Evolutionary conservation across 495 filamentous ascomycete species (phyloP), one percentile per base, ranked within the genome.

Genomic region (Daldinia vernicosa): DNA sequence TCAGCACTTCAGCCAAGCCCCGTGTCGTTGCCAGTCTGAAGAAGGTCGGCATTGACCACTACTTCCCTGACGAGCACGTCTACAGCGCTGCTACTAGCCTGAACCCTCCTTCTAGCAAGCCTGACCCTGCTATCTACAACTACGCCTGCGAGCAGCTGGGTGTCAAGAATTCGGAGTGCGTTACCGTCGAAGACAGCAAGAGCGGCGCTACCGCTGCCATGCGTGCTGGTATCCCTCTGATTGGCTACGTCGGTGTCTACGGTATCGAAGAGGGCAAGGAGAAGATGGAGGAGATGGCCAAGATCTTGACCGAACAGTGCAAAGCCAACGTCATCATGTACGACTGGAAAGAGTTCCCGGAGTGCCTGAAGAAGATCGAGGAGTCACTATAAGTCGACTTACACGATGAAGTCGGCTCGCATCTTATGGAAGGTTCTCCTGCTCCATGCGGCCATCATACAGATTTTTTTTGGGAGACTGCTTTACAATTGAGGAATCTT

Each of bases 91-190:
- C 94, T 33, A 93, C 89, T 33, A 91, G 88, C 35, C 86, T 98
- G 74, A 80, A 83, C 54, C 89, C 84, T 75, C 94, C 94, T 6
- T 94, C 92, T 27, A 91, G 87, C 78, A 98, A 98, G 88, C 94
- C 94, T 43, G 91, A 98, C 79, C 94, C 94, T 26, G 93, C 94
- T 59, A 93, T 98, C 82, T 98, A 98, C 81, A 81, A 93, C 67
- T 85, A 91, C 77, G 92, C 94, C 14, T 90, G 92, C 77, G 79
- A 95, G 79, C 80, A 86, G 76, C 82, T 97, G 60, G 90, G 89
- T 62, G 91, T 91, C 82, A 88, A 87, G 78, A 83, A 92, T 8
- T 85, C 84, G 28, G 91, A 96, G 84, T 91, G 89, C 59, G 87
- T 98, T 32, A 89, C 94, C 4, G 85, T 98, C 53, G 94, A 98